Conservation (phyloP, 2,329 filamentous ascomycete species). For the Dactylellina leptospora region DNA sequence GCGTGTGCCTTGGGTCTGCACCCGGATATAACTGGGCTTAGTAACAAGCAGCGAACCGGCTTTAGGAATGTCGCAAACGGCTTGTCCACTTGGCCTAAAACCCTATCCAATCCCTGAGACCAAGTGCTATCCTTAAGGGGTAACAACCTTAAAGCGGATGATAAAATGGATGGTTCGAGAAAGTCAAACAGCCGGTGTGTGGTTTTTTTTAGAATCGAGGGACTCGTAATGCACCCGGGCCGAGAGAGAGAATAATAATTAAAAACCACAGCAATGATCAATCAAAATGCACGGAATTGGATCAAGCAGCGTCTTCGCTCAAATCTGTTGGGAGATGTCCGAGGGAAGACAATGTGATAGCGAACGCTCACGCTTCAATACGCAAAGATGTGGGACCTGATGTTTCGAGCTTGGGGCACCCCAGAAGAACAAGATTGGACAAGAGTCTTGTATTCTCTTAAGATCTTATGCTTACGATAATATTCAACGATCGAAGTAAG, state of each 20-base stretch:
- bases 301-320: neutral
- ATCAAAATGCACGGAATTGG: neutral
- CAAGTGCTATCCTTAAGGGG: slow-evolving; percentile 46
- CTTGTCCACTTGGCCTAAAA: slow-evolving; percentile 49
- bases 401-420: slow-evolving; percentile 51
- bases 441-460: slow-evolving; percentile 50
- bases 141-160: slow-evolving; percentile 45
- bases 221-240: slow-evolving; percentile 29
- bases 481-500: slow-evolving; percentile 25
- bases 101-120: slow-evolving; percentile 26
- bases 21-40: slow-evolving; percentile 50
- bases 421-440: slow-evolving; percentile 52
- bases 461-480: slow-evolving; percentile 46
- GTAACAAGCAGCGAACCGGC: slow-evolving; percentile 33
- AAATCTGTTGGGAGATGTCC: slow-evolving; percentile 48
- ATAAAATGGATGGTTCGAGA: slow-evolving; percentile 51
- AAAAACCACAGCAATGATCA: neutral
- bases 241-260: slow-evolving; percentile 14
- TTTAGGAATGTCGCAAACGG: slow-evolving; percentile 53
- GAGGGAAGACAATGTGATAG: slow-evolving; percentile 47
- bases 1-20: slow-evolving; percentile 16
- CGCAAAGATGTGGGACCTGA: slow-evolving; percentile 39
- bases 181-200: slow-evolving; percentile 43
- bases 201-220: slow-evolving; percentile 30
- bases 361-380: slow-evolving; percentile 44